Conservation (phyloP, 2,329 filamentous ascomycete genomes). For the Diaporthe sp. region DNA sequence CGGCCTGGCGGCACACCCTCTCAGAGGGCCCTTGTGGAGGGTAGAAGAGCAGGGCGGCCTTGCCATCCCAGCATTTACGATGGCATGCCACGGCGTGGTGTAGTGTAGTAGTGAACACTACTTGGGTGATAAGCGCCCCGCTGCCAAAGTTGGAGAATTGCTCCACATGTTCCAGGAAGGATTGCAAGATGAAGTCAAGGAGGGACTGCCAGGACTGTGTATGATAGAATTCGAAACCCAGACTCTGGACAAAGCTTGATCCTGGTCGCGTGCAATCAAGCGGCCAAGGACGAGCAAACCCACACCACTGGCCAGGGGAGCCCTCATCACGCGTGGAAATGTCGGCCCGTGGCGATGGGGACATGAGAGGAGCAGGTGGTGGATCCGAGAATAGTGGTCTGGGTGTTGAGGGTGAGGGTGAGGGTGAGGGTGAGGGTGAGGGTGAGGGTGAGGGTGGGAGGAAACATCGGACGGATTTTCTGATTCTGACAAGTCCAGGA, state of each 20-base stretch:
- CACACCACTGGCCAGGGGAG: conserved; percentile 18
- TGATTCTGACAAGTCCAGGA: conserved; percentile 7
- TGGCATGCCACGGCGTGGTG: conserved; percentile 21
- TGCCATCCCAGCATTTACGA: conserved; percentile 8
- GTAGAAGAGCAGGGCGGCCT: conserved; percentile 11
- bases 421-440: background rate
- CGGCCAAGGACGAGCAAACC: conserved; percentile 22
- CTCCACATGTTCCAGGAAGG: conserved; percentile 35
- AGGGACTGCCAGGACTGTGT: background rate
- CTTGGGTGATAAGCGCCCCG: conserved; percentile 23
- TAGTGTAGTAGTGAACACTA: background rate
- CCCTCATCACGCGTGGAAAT: conserved; percentile 7
- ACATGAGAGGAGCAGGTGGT: conserved; percentile 27
- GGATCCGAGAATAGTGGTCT: background rate
- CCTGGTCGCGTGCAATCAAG: conserved; percentile 25
- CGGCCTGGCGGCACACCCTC: conserved; percentile 18
- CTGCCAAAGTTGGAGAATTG: conserved; percentile 31
- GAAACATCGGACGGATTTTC: background rate
- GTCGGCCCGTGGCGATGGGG: conserved; percentile 17
- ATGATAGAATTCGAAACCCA: conserved; percentile 31
- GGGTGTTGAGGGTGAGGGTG: background rate
- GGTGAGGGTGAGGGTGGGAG: background rate
- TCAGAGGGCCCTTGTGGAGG: background rate
- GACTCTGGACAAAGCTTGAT: conserved; percentile 27
- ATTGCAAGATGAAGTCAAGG: conserved; percentile 24